Base-by-base conservation (phyloP, 139 green algal species). In the Auxenochlorella pyrenoidosa region DNA sequence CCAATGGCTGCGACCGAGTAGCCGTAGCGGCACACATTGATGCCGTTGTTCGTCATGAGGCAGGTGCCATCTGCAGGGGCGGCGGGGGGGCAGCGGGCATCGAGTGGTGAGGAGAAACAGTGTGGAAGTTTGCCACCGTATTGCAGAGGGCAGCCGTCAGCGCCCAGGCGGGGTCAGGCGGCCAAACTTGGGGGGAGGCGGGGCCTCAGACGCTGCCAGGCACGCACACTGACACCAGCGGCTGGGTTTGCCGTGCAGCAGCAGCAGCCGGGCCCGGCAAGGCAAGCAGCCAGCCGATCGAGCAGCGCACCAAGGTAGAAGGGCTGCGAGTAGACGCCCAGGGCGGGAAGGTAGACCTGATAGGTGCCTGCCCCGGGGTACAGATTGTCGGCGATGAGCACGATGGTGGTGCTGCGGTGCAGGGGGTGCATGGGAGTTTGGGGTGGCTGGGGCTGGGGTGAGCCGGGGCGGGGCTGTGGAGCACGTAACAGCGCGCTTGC, bases 11-110 rank as follows among this genome's bases (percentile, higher is more conserved):
- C 70, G 34, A 76, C 70, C 30, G n/a, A 44, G 34, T 76, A 76
- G 13, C 70, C 70, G 70, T 76, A 76, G 70, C 70, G 70, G 70
- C 70, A 76, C 34, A 76, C 70, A 34, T 76, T 76, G 70, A 76
- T 47, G n/a, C n/a, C 10, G 70, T 76, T 76, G n/a, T 44, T 76
- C 34, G 70, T 76, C 70, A 76, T 76, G 15, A 76, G 70, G 70
- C 70, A 76, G 34, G 34, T 32, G 70, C 70, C 34, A 10, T 43
- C 70, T 76, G 70, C 70, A 24, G 34, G 6, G 34, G 18, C 5
- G 70, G 70, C n/a, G 5, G 70, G 70, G 70, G 13, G 34, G 16
- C 15, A 30, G 5, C 34, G 34, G 2, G 70, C 13, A 15, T 13
- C 0, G 28, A 13, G 30, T 28, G 28, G 16, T 38, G 66, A 40